phyloP scores from a whole-genome alignment of 2,329 filamentous ascomycete species.

The Ustulina deusta region DNA sequence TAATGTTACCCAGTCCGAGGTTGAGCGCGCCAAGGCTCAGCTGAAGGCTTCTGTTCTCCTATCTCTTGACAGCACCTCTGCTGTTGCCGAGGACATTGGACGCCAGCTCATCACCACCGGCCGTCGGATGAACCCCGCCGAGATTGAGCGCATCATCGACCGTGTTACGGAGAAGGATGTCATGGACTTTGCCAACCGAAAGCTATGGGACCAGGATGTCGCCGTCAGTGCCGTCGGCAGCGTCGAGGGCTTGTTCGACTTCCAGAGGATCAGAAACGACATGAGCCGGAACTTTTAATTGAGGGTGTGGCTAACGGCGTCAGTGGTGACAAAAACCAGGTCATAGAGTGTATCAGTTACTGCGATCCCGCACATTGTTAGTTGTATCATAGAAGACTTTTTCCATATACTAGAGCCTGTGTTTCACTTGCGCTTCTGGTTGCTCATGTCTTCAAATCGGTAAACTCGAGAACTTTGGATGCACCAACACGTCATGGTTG shows the following conservation, averaged over 20 bases:
- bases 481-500: neutral
- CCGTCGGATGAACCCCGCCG: constrained; percentile 87
- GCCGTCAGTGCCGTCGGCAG: constrained; percentile 92
- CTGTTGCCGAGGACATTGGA: constrained; percentile 97
- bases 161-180: constrained; percentile 94
- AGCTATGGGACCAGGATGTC: constrained; percentile 97
- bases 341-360: constrained; percentile 69
- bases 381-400: constrained; percentile 65
- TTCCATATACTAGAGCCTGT: constrained; percentile 49
- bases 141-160: constrained; percentile 93
- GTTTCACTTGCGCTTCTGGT: constrained; percentile 18
- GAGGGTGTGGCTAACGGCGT: constrained; percentile 47
- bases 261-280: constrained; percentile 82
- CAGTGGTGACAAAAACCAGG: constrained; percentile 54
- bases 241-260: constrained; percentile 88
- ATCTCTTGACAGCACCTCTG: constrained; percentile 96
- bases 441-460: constrained; percentile 9
- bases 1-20: constrained; percentile 89
- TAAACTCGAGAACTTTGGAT: neutral
- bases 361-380: constrained; percentile 57
- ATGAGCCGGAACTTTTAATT: constrained; percentile 82
- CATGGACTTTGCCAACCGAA: constrained; percentile 94
- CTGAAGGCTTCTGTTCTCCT: constrained; percentile 98
- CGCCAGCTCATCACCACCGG: constrained; percentile 98
- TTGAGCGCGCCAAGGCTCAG: constrained; percentile 98